These are phyloP conservation scores for Lepidium aucheri DNA, from an alignment of 345 rosid species.

Conservation along the genomic window DNA sequence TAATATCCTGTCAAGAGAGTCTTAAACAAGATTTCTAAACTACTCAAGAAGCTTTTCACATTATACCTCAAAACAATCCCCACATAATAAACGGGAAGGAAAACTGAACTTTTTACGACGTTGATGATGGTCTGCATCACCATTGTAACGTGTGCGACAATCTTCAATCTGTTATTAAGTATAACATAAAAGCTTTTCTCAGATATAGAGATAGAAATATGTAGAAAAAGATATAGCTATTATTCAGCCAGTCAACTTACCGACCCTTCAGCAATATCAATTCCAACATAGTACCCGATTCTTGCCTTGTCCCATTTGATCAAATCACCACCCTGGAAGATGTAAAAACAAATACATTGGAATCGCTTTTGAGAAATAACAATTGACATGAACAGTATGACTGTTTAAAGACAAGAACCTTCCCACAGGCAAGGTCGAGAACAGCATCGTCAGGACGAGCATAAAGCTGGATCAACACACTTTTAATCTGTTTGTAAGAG, in stretches of 20 bases:
- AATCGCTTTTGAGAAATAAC: background rate
- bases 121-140: conserved; percentile 93
- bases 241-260: conserved; percentile 30
- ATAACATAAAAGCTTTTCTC: background rate
- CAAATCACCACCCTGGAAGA: conserved; percentile 86
- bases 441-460: conserved; percentile 83
- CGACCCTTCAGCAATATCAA: conserved; percentile 98
- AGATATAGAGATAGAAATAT: background rate
- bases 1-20: background rate
- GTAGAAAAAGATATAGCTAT: background rate
- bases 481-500: conserved; percentile 64
- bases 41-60: background rate
- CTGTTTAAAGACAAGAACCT: conserved; percentile 34
- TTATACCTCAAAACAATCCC: conserved; percentile 93
- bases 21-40: background rate
- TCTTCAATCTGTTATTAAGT: conserved; percentile 69
- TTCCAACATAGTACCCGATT: conserved; percentile 87
- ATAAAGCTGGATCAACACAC: conserved; percentile 92
- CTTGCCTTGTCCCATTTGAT: conserved; percentile 98
- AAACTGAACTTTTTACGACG: conserved; percentile 85
- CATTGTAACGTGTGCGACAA: conserved; percentile 91
- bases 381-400: background rate
- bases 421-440: conserved; percentile 96
- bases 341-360: background rate
- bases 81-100: conserved; percentile 89